Conservation (phyloP, 2,329 filamentous ascomycete genomes). For the Parasarocladium wereldwijsianum region DNA sequence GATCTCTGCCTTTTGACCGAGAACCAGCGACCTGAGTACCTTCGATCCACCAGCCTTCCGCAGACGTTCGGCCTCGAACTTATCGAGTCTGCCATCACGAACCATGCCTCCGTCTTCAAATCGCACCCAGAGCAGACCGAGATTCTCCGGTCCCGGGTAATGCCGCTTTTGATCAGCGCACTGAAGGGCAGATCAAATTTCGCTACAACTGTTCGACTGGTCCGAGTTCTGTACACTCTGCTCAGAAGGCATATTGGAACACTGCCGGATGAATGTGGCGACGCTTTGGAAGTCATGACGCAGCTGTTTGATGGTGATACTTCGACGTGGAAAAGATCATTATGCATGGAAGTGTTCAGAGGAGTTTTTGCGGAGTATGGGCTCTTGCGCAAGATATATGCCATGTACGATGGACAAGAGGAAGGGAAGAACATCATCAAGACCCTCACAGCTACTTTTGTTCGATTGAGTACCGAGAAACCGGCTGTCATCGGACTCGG, state of each 20-base stretch:
- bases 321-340: conserved; percentile 67
- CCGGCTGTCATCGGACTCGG: conserved; percentile 78
- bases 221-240: conserved; percentile 71
- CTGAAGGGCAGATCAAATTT: conserved; percentile 70
- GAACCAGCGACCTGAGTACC: conserved; percentile 66
- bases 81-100: conserved; percentile 78
- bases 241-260: conserved; percentile 64
- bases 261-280: conserved; percentile 65
- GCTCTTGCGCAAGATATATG: conserved; percentile 66
- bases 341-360: conserved; percentile 85
- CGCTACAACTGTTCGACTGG: conserved; percentile 65
- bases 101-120: conserved; percentile 68
- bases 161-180: conserved; percentile 69
- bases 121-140: conserved; percentile 68
- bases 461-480: conserved; percentile 85
- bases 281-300: conserved; percentile 67
- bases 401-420: conserved; percentile 60
- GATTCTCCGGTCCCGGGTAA: conserved; percentile 59
- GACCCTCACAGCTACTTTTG: conserved; percentile 73
- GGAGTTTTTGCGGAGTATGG: conserved; percentile 71
- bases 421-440: conserved; percentile 64
- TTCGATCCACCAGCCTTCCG: conserved; percentile 64
- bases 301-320: conserved; percentile 81
- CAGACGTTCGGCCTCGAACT: conserved; percentile 80
- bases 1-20: conserved; percentile 83